Percentiles rank a stretch among this genome's conserved stretches.
These are phyloP conservation scores for Neofusicoccum parvum DNA, from an alignment of 2,329 filamentous ascomycete species.

Conservation along the genomic window DNA sequence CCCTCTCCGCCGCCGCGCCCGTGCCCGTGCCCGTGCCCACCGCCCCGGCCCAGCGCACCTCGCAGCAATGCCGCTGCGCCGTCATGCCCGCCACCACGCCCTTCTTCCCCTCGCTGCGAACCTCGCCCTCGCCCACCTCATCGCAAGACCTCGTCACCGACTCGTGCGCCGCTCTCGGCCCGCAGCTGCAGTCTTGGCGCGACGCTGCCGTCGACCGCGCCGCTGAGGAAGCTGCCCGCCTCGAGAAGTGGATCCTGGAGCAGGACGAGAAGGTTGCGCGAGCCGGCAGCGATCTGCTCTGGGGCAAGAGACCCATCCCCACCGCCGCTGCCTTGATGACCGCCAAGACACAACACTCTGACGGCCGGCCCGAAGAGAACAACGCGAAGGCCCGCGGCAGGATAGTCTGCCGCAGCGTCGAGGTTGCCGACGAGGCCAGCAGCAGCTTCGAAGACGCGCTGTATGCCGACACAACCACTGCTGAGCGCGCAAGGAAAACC, in stretches of 20 bases:
- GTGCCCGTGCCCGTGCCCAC: slow-evolving; percentile 16
- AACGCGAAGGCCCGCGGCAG: not conserved
- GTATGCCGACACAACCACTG: slow-evolving; percentile 7
- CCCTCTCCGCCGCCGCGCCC: slow-evolving; percentile 12
- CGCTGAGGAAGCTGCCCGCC: not conserved
- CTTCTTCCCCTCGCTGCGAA: slow-evolving; percentile 13
- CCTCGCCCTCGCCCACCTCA: slow-evolving; percentile 6
- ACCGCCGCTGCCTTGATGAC: slow-evolving; percentile 7
- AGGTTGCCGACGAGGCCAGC: slow-evolving; percentile 6
- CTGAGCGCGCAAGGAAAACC: slow-evolving; percentile 1
- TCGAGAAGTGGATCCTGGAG: slow-evolving; percentile 3
- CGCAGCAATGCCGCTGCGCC: slow-evolving; percentile 19
- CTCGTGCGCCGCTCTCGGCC: slow-evolving; percentile 18
- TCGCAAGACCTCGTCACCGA: slow-evolving; percentile 4
- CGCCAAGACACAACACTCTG: not conserved
- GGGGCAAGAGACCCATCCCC: slow-evolving; percentile 16
- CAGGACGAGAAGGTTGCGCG: slow-evolving; percentile 12
- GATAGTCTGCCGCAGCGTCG: slow-evolving; percentile 18
- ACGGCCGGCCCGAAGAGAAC: not conserved
- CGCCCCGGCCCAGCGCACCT: not conserved
- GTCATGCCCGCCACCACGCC: slow-evolving; percentile 17
- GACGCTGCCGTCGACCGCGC: slow-evolving; percentile 9
- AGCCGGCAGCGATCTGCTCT: slow-evolving; percentile 10
- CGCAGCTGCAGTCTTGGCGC: slow-evolving; percentile 16
- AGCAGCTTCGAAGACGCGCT: slow-evolving; percentile 12